Evolutionary conservation across 306 rosid species (phyloP).

Genomic region (Prinsepia uniflora): DNA sequence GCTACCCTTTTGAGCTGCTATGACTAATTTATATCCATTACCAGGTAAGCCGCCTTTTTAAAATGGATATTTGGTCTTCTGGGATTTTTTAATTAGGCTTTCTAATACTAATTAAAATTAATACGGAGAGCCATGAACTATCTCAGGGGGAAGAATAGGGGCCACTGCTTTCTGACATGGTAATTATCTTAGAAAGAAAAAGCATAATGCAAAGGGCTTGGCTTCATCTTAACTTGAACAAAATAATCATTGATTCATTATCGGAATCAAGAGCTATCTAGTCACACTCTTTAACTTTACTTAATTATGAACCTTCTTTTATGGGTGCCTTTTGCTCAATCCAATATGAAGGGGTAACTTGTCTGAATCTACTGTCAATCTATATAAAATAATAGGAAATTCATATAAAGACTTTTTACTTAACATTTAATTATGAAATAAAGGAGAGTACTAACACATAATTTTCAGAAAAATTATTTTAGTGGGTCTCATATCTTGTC

Average conservation of each 20-base stretch:
- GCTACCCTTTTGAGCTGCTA: background rate
- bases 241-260: background rate
- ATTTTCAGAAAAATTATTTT: slow-evolving; percentile 13
- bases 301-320: background rate
- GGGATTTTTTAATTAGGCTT: slow-evolving; percentile 5
- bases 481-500: slow-evolving; percentile 15
- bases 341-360: background rate
- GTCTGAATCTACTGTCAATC: too few relatives aligned
- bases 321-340: background rate
- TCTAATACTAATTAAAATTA: background rate
- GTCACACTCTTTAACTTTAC: background rate
- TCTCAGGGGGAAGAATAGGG: slow-evolving; percentile 13
- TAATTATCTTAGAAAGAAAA: background rate
- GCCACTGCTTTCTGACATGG: slow-evolving; percentile 26
- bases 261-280: background rate
- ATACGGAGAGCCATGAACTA: slow-evolving; percentile 33
- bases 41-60: slow-evolving; percentile 15
- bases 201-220: background rate
- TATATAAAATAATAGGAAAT: too few relatives aligned
- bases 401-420: too few relatives aligned
- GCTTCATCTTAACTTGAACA: background rate
- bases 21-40: slow-evolving; percentile 12
- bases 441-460: too few relatives aligned
- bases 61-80: background rate
- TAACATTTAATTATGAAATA: too few relatives aligned